These are phyloP conservation scores for Coemansia sp. DNA, from an alignment of 192 early-diverging fungal genomes.

Conservation along the genomic window DNA sequence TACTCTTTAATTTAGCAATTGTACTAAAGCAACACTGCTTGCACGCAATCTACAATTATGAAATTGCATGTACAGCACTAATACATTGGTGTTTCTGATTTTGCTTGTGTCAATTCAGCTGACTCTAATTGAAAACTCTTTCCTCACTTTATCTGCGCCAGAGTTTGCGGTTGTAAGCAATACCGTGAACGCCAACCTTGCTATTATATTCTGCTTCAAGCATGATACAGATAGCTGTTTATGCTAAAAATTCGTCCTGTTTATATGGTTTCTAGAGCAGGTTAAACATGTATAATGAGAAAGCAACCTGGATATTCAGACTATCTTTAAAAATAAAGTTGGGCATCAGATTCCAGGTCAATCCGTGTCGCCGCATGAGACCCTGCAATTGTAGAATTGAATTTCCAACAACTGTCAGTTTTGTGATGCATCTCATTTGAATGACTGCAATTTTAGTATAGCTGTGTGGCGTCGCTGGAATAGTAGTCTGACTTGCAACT, in stretches of 20 bases:
- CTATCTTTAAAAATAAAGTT: not conserved
- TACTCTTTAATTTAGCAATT: not conserved
- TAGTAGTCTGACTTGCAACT: not conserved
- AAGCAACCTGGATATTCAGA: not conserved
- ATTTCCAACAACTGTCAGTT: not conserved
- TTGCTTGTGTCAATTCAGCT: not conserved
- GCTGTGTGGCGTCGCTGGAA: not conserved
- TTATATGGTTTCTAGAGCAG: no score
- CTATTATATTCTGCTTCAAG: no score
- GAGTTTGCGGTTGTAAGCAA: not conserved
- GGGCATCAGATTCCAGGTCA: not conserved
- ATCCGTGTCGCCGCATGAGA: not conserved
- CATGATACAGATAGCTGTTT: no score
- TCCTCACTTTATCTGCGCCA: not conserved
- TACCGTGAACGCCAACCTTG: not conserved
- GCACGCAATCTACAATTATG: slow-evolving; percentile 2
- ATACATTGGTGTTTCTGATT: not conserved
- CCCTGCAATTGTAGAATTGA: slow-evolving; percentile 5
- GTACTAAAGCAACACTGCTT: not conserved
- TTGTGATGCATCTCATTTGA: not conserved
- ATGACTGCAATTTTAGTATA: not conserved
- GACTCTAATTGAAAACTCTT: not conserved
- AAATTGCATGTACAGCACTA: not conserved
- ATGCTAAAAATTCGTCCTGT: no score
- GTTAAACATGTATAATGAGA: no score